Evolutionary conservation across 2,329 filamentous ascomycete genomes (phyloP).

Genomic region (Falciphora oryzae): DNA sequence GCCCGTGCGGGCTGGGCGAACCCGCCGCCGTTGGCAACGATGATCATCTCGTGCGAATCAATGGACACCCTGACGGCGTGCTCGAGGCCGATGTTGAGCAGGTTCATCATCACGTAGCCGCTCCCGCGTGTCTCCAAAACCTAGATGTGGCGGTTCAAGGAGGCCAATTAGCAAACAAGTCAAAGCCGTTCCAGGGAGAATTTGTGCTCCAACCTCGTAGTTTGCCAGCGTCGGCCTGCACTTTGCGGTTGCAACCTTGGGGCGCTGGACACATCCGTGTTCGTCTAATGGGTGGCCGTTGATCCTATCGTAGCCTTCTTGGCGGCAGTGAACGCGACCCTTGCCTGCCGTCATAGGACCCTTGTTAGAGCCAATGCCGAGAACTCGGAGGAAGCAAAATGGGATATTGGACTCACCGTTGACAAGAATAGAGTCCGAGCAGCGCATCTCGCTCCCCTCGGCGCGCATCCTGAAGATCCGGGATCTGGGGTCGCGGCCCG

Average conservation of each 20-base stretch:
- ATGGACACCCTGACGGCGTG: constrained; percentile 16
- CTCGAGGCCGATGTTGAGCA: constrained; percentile 17
- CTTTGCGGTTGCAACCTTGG: not conserved
- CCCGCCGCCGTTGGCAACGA: constrained; percentile 20
- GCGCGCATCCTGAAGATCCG: constrained; percentile 15
- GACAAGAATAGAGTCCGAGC: constrained; percentile 20
- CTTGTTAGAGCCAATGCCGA: not conserved
- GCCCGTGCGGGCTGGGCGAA: constrained; percentile 16
- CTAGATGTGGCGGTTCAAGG: not conserved
- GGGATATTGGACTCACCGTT: constrained; percentile 14
- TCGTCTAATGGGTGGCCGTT: constrained; percentile 14
- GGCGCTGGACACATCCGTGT: constrained; percentile 14
- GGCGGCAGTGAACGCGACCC: constrained; percentile 19
- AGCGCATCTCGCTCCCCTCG: constrained; percentile 17
- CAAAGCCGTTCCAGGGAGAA: too few species aligned
- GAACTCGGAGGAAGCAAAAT: not conserved
- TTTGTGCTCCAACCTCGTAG: not conserved
- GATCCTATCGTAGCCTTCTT: constrained; percentile 12
- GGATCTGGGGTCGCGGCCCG: constrained; percentile 16
- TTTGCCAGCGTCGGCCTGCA: constrained; percentile 1
- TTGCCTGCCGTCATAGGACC: constrained; percentile 13
- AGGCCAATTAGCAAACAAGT: too few species aligned
- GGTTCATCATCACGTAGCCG: constrained; percentile 17
- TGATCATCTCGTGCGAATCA: constrained; percentile 20
- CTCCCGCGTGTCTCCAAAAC: constrained; percentile 15